Base-by-base conservation (phyloP, 148 eudicot genomes). In the Vaccinium macrocarpon region DNA sequence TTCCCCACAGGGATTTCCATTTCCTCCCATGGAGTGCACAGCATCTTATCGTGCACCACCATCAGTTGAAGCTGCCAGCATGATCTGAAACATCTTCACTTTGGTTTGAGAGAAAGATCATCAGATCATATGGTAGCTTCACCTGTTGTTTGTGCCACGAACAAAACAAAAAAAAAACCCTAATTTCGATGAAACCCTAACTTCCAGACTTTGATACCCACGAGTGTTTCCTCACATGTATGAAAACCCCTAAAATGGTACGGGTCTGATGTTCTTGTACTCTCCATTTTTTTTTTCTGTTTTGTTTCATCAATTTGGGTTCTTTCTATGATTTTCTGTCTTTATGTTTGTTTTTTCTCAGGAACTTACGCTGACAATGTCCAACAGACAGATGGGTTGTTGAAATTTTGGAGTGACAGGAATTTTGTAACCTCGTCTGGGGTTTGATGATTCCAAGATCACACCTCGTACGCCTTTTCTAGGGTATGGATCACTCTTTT, bases 61-160 rank as follows among this genome's bases (percentile, higher is more conserved):
- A 81, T 85, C 72, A 32, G 87, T 81, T 85, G 77, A 85, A 85
- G 87, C 87, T 85, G 87, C 87, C 87, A 85, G 87, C 87, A 62
- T 85, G 87, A 85, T 85, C 93, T 91, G 46, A 55, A 91, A 84
- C 81, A 46, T 84, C 78, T 71, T 88, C 76, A 70, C 80, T 46
- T 73, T 19, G 53, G 72, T 56, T 81, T 78, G 91, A 16, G 88
- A 64, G 85, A 83, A 64, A 90, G 46, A 42, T 42, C 46, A 87
- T 88, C 81, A 91, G 93, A 89, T 91, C 93, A 89, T 89, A 85
- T 91, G 93, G 93, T 83, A 88, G 91, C 89, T 91, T 91, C 91
- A 91, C 84, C 92, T n/a, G 86, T 82, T 87, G 82, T 81, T 35
- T 52, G 83, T 87, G 55, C 59, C 90, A 87, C 87, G 88, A 84